Evolutionary conservation across 306 rosid species (phyloP), one percentile per base, ranked within the genome.

Genomic region (Amphicarpaea edgeworthii): DNA sequence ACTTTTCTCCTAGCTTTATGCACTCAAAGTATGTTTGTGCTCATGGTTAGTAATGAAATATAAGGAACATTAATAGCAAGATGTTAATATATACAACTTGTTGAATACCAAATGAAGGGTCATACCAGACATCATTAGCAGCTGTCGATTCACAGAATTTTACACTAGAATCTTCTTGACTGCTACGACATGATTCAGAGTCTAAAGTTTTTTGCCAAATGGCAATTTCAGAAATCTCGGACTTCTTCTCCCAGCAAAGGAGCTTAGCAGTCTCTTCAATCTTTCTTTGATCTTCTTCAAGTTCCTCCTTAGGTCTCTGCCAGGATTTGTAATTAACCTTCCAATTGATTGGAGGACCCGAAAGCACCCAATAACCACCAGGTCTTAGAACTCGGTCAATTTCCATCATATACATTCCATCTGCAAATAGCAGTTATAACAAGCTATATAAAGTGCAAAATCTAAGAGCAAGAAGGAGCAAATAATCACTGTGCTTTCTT

Each of bases 321-420:
- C 98, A 95, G 81, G 96, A 68, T 76, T 81, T 83, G 86, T 87
- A 95, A 74, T 85, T 86, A 47, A 63, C 85, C 86, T 79, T 92
- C 99, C 98, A 96, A 76, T 92, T 86, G 84, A 96, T 96, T 19
- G 98, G 99, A 79, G 98, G 97, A 55, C 99, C 98, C 10, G 96
- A 93, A 76, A 96, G 93, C 42, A 96, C 90, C 97, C 98, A 95
- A 88, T 92, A 95, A 71, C 98, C 98, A 77, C 98, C 98, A 45
- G 98, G 98, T 73, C 99, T 96, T 74, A 96, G 90, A 82, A 96
- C 97, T 76, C 98, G 91, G 54, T 93, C 99, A 75, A 92, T 96
- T 83, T 96, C 99, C 93, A 80, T 92, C 78, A 92, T 85, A 79
- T 90, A 92, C 40, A 68, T 93, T 80, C 99, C 99, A 82, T 69